Conservation (phyloP, 2,329 filamentous ascomycete species). For the Clarireedia hainanense region DNA sequence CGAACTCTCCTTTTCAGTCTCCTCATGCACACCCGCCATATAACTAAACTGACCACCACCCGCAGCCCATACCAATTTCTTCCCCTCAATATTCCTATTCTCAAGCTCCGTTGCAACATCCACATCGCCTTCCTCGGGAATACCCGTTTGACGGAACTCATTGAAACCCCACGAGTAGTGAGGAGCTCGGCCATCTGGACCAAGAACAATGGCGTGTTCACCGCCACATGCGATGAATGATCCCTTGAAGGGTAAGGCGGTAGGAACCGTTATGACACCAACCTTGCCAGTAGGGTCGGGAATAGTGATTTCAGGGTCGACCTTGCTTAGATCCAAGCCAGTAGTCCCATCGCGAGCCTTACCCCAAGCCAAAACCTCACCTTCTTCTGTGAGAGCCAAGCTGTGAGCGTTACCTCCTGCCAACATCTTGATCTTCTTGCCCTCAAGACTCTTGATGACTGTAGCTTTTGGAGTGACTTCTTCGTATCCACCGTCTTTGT, state of each 20-base stretch:
- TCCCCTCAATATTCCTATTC: constrained; percentile 70
- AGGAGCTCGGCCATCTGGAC: constrained; percentile 53
- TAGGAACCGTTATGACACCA: constrained; percentile 58
- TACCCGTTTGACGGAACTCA: constrained; percentile 70
- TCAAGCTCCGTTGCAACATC: constrained; percentile 70
- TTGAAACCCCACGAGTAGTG: constrained; percentile 71
- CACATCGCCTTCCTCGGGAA: constrained; percentile 69
- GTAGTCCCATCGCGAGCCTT: constrained; percentile 46
- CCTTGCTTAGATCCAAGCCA: constrained; percentile 47
- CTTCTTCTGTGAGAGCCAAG: constrained; percentile 47
- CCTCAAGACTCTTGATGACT: constrained; percentile 53
- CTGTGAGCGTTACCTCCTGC: constrained; percentile 48
- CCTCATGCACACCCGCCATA: constrained; percentile 36
- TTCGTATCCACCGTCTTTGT: constrained; percentile 49
- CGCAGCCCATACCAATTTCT: constrained; percentile 66
- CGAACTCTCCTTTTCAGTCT: no score
- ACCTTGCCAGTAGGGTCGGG: constrained; percentile 55
- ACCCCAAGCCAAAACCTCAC: constrained; percentile 55
- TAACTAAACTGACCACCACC: constrained; percentile 76
- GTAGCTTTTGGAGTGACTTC: constrained; percentile 64
- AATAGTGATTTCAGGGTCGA: constrained; percentile 46
- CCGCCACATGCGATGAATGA: constrained; percentile 55
- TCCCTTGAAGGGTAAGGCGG: constrained; percentile 45
- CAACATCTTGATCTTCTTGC: constrained; percentile 43
- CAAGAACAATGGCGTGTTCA: constrained; percentile 67